Evolutionary conservation across 306 rosid species (phyloP), one percentile per base, ranked within the genome.

Genomic region (Fagus crenata): DNA sequence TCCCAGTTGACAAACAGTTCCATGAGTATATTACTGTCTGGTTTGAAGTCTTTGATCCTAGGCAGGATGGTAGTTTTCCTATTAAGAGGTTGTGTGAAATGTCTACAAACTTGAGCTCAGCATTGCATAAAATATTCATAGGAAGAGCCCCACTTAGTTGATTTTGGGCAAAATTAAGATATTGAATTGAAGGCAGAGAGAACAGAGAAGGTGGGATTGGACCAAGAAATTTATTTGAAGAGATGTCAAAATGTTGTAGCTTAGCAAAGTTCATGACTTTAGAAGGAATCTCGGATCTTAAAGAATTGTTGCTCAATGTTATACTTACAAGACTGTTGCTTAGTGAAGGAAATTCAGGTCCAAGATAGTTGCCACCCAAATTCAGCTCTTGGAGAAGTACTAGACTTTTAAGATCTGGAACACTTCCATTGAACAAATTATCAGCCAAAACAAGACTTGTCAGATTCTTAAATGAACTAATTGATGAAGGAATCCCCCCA

Each of bases 1-100:
- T 78, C 67, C 83, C 86, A 31, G 73, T 49, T 49, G 89, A 83
- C 75, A 95, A 80, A 86, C 98, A 95, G 78, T 95, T 95, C 88
- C 96, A 78, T 1, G 89, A 84, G 78, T 82, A 89, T 14, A 81
- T 54, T 42, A 81, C 81, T 0, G 93, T 88, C 53, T 86, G 83
- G 42, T 89, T 89, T 3, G 68, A 77, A 0, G 92, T 75, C 75
- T 79, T 85, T 7, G 93, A 86, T 43, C 82, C 86, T 28, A 95
- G 74, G 79, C 98, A 95, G 0, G 92, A 58, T 22, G 97, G 96
- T 67, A 92, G 74, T 32, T 86, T 88, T 54, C 98, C 98, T 17
- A 82, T 73, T 74, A 92, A 69, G 54, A 87, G 83, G 84, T 95
- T 95, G 81, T 86, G 74, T 31, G 98, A 95, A 76, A 95, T 75